Base-by-base conservation (phyloP, 2,329 filamentous ascomycete genomes). In the Colletotrichum sp. region DNA sequence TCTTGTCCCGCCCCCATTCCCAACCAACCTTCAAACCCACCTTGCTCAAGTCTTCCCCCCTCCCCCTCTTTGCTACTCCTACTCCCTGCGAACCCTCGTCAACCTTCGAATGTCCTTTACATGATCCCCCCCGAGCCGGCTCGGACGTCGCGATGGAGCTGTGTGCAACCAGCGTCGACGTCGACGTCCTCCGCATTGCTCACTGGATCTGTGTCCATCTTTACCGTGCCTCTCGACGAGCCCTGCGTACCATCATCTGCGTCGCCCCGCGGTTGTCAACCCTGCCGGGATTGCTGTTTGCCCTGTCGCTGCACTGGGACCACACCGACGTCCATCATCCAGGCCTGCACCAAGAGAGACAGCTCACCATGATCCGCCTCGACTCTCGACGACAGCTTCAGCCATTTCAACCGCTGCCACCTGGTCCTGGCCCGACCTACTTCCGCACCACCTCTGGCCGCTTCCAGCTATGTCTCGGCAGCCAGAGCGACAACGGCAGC, bases 381-480 rank as follows among this genome's bases (percentile, higher is more conserved):
- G 57, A 9, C 29, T 15, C 36, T 30, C 12, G 22, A 59, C 7
- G 49, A 25, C 16, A 27, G 34, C 30, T 52, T 32, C 55, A 16
- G 30, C 30, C 44, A 13, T 22, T 52, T 52, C 44, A 52, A 52
- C 44, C 44, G 44, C 44, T 52, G 44, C 44, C 44, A 52, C 44
- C 44, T 52, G 44, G 44, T 16, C 19, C 55, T 19, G 12, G 25
- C 6, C 25, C 69, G 44, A 68, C 55, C 13, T 68, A 59, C 16
- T 32, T 59, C 25, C 73, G 73, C 57, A 73, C 39, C 64, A 34
- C 49, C 16, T 72, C 69, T 11, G 73, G 73, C 25, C 55, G 57
- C 16, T 30, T 72, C 16, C 69, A 76, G n/a, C 11, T 76, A 29
- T 73, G 69, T 57, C 44, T 76, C 22, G 64, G 69, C 8, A 15